Evolutionary conservation across 1,139 yeast species (phyloP).

Genomic region (Saccharomyces hybrid): DNA sequence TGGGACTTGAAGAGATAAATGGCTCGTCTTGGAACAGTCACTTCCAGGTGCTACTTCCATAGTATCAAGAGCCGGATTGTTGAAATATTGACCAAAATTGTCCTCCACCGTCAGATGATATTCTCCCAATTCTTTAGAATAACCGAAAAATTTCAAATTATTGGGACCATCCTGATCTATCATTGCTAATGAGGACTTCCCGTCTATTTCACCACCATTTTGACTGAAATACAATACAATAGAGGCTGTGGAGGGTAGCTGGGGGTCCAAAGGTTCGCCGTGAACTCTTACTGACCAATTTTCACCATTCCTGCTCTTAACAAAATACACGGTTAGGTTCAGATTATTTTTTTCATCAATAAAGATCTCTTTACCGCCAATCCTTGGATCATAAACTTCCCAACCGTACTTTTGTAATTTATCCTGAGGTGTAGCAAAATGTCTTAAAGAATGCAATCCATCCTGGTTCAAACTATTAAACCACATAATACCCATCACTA

Average conservation of each 20-base stretch:
- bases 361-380: constrained; percentile 77
- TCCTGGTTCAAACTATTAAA: constrained; percentile 55
- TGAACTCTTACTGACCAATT: constrained; percentile 70
- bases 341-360: constrained; percentile 59
- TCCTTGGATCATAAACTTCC: constrained; percentile 78
- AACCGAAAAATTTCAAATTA: constrained; percentile 43
- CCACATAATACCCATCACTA: constrained; percentile 87
- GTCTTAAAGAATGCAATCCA: constrained; percentile 62
- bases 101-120: constrained; percentile 47
- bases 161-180: constrained; percentile 33
- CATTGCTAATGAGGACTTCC: constrained; percentile 39
- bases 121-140: constrained; percentile 48
- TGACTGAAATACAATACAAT: constrained; percentile 61
- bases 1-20: constrained; percentile 64
- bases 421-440: constrained; percentile 60
- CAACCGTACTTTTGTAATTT: constrained; percentile 80
- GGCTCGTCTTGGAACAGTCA: constrained; percentile 54
- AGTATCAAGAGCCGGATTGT: constrained; percentile 21
- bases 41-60: constrained; percentile 33
- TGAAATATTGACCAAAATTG: constrained; percentile 41
- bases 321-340: constrained; percentile 62
- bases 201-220: constrained; percentile 48
- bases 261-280: constrained; percentile 52
- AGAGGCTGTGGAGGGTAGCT: constrained; percentile 47
- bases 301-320: constrained; percentile 59